Base-by-base conservation (phyloP, 148 eudicot species). In the Heliosperma pusillum region DNA sequence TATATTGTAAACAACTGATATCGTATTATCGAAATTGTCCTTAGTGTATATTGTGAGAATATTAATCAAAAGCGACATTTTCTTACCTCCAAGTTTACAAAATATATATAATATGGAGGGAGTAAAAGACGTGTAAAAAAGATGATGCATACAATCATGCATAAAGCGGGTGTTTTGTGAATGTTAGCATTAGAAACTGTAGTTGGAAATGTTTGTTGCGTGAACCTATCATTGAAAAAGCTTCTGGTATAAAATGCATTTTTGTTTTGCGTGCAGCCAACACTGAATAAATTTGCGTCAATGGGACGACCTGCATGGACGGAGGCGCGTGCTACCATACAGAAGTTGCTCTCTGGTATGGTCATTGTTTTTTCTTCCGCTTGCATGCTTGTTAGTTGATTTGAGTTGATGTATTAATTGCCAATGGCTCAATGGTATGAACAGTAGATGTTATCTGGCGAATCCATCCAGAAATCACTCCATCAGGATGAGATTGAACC, bases 281-380 rank as follows among this genome's bases (percentile, higher is more conserved):
- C 94, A 76, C 89, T 94, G 33, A 94, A 94, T 77, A 92, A 87
- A 77, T 90, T 91, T 69, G 27, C 86, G 84, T 88, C 74, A 70
- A 64, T 94, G 93, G 98, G 97, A 50, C 81, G 90, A 22, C 91
- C 93, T 52, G 98, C 98, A 9, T 94, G 98, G 98, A 92, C 85
- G 85, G 98, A 94, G 83, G 98, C 98, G 81, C 97, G 98, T 53
- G 83, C 89, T 24, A 82, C 91, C 53, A 82, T 92, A 81, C 97
- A 94, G 82, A 94, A 89, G 76, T 85, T 92, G 15, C 79, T 94
- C 69, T 94, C 96, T 79, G 86, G 98, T 90, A 86, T 61, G 76
- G 25, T 76, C 26, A 2, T 47, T 53, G 55, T 24, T 25, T 75
- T 30, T 65, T 52, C 42, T 63, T 73, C 27, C 26, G 25, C 5